A percentile compares a stretch with the other conserved stretches of the same genome.
Conservation (phyloP, 352 stramenopile species). For the Globisporangium spinosum region DNA sequence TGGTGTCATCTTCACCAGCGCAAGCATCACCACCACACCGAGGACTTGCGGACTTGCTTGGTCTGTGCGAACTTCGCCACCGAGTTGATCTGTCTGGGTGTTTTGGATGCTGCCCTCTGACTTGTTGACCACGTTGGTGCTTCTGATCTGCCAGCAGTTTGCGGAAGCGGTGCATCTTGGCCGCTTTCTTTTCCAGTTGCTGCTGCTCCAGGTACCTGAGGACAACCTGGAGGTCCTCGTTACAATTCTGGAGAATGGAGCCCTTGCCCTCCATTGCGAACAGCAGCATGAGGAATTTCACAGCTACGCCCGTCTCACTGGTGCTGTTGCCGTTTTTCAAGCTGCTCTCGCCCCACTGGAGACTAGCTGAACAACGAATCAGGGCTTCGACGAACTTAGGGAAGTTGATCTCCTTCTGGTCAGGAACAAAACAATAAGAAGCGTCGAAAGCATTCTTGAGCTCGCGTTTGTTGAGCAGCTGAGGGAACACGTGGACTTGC, state of each 20-base stretch:
- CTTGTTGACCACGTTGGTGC: not conserved
- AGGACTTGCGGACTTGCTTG: not conserved
- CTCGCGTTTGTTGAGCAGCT: slow-evolving; percentile 56
- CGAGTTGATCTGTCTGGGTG: not conserved
- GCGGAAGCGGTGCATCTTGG: slow-evolving; percentile 47
- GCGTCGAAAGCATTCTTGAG: slow-evolving; percentile 41
- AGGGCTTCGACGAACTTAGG: slow-evolving; percentile 64
- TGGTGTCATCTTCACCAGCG: not conserved
- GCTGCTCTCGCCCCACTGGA: slow-evolving; percentile 34
- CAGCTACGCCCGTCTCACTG: slow-evolving; percentile 29
- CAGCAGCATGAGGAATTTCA: slow-evolving; percentile 73
- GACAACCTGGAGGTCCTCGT: slow-evolving; percentile 50
- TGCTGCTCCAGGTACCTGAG: slow-evolving; percentile 45
- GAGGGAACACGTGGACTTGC: slow-evolving; percentile 45
- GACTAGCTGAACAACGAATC: slow-evolving; percentile 37
- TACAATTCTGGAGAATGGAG: slow-evolving; percentile 54
- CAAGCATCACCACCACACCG: not conserved
- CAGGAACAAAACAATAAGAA: slow-evolving; percentile 26
- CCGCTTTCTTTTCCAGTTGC: slow-evolving; percentile 28
- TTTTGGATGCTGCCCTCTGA: not conserved
- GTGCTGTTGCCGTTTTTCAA: slow-evolving; percentile 1
- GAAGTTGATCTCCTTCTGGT: slow-evolving; percentile 37
- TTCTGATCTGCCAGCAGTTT: slow-evolving; percentile 35
- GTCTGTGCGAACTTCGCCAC: not conserved
- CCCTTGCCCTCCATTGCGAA: slow-evolving; percentile 75